A percentile compares a stretch with the other conserved stretches of the same genome.
Conservation (phyloP, 2,329 filamentous ascomycete genomes). For the Lecanosticta acicola region DNA sequence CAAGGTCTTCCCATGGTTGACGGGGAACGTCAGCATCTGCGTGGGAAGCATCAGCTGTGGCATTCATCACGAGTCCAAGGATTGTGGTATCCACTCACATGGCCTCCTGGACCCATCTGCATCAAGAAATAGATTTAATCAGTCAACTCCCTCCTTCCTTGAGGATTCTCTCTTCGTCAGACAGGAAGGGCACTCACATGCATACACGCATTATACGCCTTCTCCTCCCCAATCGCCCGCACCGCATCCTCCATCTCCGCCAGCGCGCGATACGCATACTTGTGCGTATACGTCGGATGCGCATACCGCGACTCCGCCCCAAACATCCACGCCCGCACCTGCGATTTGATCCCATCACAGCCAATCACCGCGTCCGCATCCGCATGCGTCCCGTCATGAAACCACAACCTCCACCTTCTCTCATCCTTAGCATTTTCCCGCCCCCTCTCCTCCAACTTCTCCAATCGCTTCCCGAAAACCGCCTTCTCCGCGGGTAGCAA, state of each 20-base stretch:
- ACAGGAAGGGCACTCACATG: constrained; percentile 14
- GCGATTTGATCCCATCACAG: constrained; percentile 49
- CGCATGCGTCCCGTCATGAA: constrained; percentile 38
- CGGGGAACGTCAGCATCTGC: constrained; percentile 51
- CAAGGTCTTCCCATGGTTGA: constrained; percentile 25
- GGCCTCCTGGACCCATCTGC: constrained; percentile 39
- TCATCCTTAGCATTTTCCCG: no score
- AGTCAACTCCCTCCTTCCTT: neutral
- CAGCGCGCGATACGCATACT: constrained; percentile 58
- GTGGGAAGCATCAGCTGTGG: neutral
- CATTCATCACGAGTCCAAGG: neutral
- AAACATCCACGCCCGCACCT: constrained; percentile 43
- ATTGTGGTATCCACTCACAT: constrained; percentile 31
- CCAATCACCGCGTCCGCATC: constrained; percentile 34
- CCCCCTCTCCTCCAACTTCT: constrained; percentile 26
- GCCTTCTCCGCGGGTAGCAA: constrained; percentile 36
- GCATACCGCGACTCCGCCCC: constrained; percentile 38
- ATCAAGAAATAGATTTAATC: neutral
- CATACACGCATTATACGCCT: constrained; percentile 27
- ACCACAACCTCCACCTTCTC: constrained; percentile 32
- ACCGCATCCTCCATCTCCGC: constrained; percentile 48
- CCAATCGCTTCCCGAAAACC: constrained; percentile 30
- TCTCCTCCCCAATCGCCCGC: constrained; percentile 25
- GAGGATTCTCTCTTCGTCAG: neutral
- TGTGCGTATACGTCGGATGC: constrained; percentile 49